phyloP scores from a whole-genome alignment of 2,329 filamentous ascomycete species.

The Alternaria gaisen region DNA sequence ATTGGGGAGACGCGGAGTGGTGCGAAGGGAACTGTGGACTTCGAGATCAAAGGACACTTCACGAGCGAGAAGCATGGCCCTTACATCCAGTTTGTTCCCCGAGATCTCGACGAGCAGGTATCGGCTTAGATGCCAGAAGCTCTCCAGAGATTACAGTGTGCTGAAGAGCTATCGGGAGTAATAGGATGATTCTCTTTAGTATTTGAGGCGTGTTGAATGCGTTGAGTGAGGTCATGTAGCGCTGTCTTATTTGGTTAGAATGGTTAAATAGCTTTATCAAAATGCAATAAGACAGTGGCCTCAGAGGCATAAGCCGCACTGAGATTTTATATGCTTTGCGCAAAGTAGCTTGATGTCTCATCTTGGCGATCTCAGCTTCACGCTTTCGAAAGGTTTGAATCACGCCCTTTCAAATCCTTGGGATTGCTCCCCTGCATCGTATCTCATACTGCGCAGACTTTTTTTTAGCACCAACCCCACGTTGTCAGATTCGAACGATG shows the following conservation, averaged over 20 bases:
- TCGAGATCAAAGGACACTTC: constrained; percentile 6
- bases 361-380: neutral
- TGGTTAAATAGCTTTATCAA: neutral
- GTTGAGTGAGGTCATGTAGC: neutral
- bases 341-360: neutral
- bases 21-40: neutral
- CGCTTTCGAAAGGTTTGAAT: neutral
- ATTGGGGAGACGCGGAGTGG: neutral
- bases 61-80: constrained; percentile 6
- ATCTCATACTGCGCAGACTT: neutral
- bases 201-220: neutral
- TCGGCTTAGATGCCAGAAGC: neutral
- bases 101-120: neutral
- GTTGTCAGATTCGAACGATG: neutral
- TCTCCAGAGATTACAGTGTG: neutral
- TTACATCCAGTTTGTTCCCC: neutral
- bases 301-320: neutral
- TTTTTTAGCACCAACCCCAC: neutral
- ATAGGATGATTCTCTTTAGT: neutral
- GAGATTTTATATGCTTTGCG: neutral
- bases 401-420: neutral
- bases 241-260: neutral
- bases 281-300: neutral
- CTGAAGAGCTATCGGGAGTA: neutral
- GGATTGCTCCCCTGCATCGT: too few relatives aligned